Base-by-base conservation (phyloP, 225 moss, liverwort and hornwort genomes). In the Anthoceros angustus region DNA sequence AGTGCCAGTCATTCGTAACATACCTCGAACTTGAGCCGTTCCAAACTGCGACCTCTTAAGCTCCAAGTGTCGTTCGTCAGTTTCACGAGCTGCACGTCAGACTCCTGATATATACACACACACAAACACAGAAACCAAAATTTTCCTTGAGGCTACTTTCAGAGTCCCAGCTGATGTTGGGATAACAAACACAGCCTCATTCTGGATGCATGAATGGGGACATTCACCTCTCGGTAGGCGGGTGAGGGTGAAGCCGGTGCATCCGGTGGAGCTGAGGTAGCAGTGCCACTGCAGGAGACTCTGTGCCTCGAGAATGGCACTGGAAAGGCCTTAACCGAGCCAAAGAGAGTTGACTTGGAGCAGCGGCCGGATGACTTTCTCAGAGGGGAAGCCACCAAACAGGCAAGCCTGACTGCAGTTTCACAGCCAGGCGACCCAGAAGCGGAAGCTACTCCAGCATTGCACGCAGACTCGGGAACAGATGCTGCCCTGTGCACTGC, bases 101-200 rank as follows among this genome's bases (percentile, higher is more conserved):
- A 71, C 73, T 83, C 88, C 93, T 94, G 81, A 74, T 68, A 75
- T 38, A n/a, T n/a, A n/a, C n/a, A n/a, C n/a, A n/a, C n/a, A n/a
- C 8, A 24, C 21, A 61, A 55, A 32, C 32, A 32, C 2, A 32
- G 32, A 32, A 32, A 32, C 4, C 32, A 32, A 32, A 32, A 4
- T 4, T 32, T 32, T 32, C 32, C 32, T 32, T 32, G 2, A 32
- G 5, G 16, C 12, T 12, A 9, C 8, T 15, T 15, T 1, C 55
- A 15, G 18, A 55, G 16, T 7, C 23, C 55, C 55, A 23, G 18
- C n/a, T 55, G n/a, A 55, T 15, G 55, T 1, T 55, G 32, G 32
- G 32, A 32, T 32, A 32, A 1, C 32, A 32, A 32, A 32, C 32
- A n/a, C 49, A 5, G 23, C 16, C 55, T 6, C 7, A 15, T 9